These are phyloP conservation scores for Chaetomidium leptoderma DNA, from an alignment of 495 filamentous ascomycete genomes.

Conservation along the genomic window DNA sequence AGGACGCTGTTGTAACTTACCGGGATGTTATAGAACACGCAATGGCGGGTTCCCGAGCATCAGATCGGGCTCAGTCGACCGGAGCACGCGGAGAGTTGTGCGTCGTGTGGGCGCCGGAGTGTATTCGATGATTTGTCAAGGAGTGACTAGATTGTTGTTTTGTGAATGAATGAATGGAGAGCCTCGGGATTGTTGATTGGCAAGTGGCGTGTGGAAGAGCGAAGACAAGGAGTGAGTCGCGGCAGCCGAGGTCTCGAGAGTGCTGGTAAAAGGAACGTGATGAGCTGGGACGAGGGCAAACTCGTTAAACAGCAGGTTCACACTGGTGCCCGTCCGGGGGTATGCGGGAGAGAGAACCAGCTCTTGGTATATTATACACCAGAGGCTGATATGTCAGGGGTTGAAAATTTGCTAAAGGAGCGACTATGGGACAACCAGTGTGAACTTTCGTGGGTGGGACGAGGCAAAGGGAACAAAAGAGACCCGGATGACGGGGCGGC, in stretches of 20 bases:
- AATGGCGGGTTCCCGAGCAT: slow-evolving; percentile 27
- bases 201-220: slow-evolving; percentile 1
- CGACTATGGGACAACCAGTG: slow-evolving; percentile 41
- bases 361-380: slow-evolving; percentile 52
- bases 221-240: slow-evolving; percentile 25
- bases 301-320: slow-evolving; percentile 41
- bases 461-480: slow-evolving; percentile 35
- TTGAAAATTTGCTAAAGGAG: slow-evolving; percentile 39
- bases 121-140: background rate
- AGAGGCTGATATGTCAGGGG: slow-evolving; percentile 44
- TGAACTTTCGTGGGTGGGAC: slow-evolving; percentile 33
- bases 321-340: slow-evolving; percentile 37
- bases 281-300: slow-evolving; percentile 40
- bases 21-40: slow-evolving; percentile 31
- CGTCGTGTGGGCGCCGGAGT: background rate
- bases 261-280: slow-evolving; percentile 40
- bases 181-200: slow-evolving; percentile 1
- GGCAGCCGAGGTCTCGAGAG: slow-evolving; percentile 20
- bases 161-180: slow-evolving; percentile 12
- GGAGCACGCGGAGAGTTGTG: background rate
- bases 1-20: slow-evolving; percentile 38
- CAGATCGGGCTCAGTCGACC: slow-evolving; percentile 15
- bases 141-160: slow-evolving; percentile 2
- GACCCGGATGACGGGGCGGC: slow-evolving; percentile 40
- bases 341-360: slow-evolving; percentile 44